Evolutionary conservation across 495 filamentous ascomycete genomes (phyloP).

Genomic region (Endocarpon pusillum): DNA sequence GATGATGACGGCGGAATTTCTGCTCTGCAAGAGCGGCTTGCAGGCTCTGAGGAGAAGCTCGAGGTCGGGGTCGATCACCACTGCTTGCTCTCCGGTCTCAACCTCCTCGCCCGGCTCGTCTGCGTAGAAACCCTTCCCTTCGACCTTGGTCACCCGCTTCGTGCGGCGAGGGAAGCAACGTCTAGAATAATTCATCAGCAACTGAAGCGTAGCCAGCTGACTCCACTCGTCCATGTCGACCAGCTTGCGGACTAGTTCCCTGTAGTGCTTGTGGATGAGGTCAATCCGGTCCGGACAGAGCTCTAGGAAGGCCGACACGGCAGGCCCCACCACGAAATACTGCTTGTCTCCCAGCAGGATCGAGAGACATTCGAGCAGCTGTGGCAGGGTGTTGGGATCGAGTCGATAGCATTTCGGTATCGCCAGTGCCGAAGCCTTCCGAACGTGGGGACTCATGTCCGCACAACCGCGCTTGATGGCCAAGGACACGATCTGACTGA

Average conservation of each 20-base stretch:
- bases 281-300: slow-evolving; percentile 75
- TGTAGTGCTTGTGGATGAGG: slow-evolving; percentile 79
- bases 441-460: slow-evolving; percentile 88
- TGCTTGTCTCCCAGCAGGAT: slow-evolving; percentile 73
- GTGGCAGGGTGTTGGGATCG: slow-evolving; percentile 70
- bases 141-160: slow-evolving; percentile 31
- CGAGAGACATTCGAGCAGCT: slow-evolving; percentile 62
- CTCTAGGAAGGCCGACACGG: slow-evolving; percentile 75
- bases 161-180: slow-evolving; percentile 72
- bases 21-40: slow-evolving; percentile 69
- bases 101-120: slow-evolving; percentile 35
- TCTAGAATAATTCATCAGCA: slow-evolving; percentile 71
- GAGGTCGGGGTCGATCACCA: slow-evolving; percentile 63
- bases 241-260: slow-evolving; percentile 65
- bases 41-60: slow-evolving; percentile 65
- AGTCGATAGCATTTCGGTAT: slow-evolving; percentile 95
- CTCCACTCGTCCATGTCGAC: slow-evolving; percentile 99
- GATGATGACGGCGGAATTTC: slow-evolving; percentile 84
- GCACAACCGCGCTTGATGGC: slow-evolving; percentile 82
- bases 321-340: slow-evolving; percentile 86
- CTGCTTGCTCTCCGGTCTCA: slow-evolving; percentile 26
- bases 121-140: slow-evolving; percentile 62
- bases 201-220: slow-evolving; percentile 60
- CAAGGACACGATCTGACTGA: slow-evolving; percentile 92
- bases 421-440: slow-evolving; percentile 83